Base-by-base conservation (phyloP, 495 filamentous ascomycete genomes). In the Recurvomyces mirabilis region DNA sequence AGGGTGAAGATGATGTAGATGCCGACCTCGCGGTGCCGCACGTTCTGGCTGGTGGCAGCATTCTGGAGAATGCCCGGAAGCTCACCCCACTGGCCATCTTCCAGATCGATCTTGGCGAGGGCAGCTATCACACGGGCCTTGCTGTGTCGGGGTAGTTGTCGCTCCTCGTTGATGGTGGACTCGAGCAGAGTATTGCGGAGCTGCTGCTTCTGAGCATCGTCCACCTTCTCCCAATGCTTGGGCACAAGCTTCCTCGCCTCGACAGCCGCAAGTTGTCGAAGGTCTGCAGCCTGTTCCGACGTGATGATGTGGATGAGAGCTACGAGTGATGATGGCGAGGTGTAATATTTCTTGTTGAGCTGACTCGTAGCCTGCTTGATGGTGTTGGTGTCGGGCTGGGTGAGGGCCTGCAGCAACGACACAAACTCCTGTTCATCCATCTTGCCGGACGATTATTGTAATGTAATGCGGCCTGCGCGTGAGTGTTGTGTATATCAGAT, bases 1-100 rank as follows among this genome's bases (percentile, higher is more conserved):
- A 93, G 73, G 38, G 87, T 91, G 67, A 77, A 94, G 38, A 96
- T 78, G 50, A 98, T 85, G 64, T 91, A 98, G 47, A 87, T 77
- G 32, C 80, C 86, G 26, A 96, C 84, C 55, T 93, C 87, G 38
- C 93, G 79, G 64, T 94, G 83, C 22, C 72, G 71, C 35, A 84
- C 75, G 49, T 81, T 79, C 30, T 69, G 64, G 52, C 74, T 85
- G 46, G 68, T 77, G 24, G 81, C 78, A 23, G 87, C 82, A 52
- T 76, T 77, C 44, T 80, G 68, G 28, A 95, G 73, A 41, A 82
- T 70, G 47, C 77, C 73, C 31, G 89, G 75, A 25, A 96, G 71
- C 26, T 93, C 83, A 33, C 65, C 62, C 91, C 91, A 96, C 65
- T 93, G 77, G 36, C 81, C 82, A 57, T 93, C 78, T 53, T 83